Percentiles rank a stretch among this genome's conserved stretches.
These are phyloP conservation scores for Wickerhamiella dianesei DNA, from an alignment of 805 yeast genomes.

Conservation along the genomic window DNA sequence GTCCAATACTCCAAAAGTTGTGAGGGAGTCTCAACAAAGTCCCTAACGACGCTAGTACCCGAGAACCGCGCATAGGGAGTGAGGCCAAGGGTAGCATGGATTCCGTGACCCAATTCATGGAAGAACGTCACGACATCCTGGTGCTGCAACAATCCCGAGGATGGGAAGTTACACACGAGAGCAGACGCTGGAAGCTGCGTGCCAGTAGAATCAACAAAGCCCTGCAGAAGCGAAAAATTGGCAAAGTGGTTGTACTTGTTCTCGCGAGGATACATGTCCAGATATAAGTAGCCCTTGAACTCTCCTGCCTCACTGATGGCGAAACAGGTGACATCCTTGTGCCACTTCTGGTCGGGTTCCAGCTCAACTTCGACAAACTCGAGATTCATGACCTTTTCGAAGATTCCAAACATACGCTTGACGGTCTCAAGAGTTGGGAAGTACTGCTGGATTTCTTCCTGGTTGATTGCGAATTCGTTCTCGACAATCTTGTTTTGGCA, in stretches of 20 bases:
- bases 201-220: constrained; percentile 2
- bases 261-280: constrained; percentile 73
- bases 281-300: constrained; percentile 66
- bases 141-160: constrained; percentile 64
- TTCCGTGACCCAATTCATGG: constrained; percentile 86
- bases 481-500: constrained; percentile 55
- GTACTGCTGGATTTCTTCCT: constrained; percentile 56
- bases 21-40: constrained; percentile 85
- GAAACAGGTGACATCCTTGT: constrained; percentile 60
- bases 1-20: constrained; percentile 84
- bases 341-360: constrained; percentile 44
- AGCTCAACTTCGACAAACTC: constrained; percentile 46
- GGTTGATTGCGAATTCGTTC: constrained; percentile 57
- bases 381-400: constrained; percentile 54
- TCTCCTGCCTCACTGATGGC: constrained; percentile 43
- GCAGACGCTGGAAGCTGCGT: constrained; percentile 59
- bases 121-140: constrained; percentile 69
- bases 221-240: constrained; percentile 32
- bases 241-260: constrained; percentile 89
- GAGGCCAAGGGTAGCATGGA: constrained; percentile 59
- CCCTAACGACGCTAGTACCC: constrained; percentile 69
- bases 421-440: constrained; percentile 64
- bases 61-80: constrained; percentile 55
- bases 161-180: constrained; percentile 72
- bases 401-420: constrained; percentile 53